phyloP scores from a whole-genome alignment of 208 protist species.

The Phytomonas sp. region DNA sequence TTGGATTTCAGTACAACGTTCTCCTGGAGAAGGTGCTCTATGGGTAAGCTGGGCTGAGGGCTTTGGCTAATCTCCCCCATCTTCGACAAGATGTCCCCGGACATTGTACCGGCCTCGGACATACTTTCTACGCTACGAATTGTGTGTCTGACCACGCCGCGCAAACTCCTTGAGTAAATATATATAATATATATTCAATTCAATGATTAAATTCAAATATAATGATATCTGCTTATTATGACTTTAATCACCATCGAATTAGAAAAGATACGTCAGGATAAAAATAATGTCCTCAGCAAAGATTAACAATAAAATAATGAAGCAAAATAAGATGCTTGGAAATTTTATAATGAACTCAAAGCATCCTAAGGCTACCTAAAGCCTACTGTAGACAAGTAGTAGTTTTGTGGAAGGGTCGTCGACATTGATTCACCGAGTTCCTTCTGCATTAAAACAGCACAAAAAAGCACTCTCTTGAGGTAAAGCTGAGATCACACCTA shows the following conservation, averaged over 20 bases:
- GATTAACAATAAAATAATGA: not conserved
- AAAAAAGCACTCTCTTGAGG: not conserved
- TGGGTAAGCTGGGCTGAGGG: not conserved
- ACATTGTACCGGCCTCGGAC: not conserved
- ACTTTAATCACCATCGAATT: too few relatives aligned
- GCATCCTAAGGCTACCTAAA: not conserved
- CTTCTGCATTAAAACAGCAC: not conserved
- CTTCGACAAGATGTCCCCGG: not conserved
- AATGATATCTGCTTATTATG: not conserved
- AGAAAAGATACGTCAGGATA: too few relatives aligned
- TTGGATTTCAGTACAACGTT: constrained; percentile 8
- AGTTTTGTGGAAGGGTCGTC: too few relatives aligned
- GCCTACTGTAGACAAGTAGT: not conserved
- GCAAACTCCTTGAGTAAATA: not conserved
- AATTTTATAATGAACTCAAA: not conserved
- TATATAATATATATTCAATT: not conserved
- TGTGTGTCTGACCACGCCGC: not conserved
- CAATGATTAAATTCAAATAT: not conserved
- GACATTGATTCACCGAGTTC: not conserved
- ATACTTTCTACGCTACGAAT: not conserved
- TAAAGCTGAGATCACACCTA: not conserved
- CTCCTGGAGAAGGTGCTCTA: constrained; percentile 4
- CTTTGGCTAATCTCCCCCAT: not conserved
- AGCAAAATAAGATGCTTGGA: not conserved
- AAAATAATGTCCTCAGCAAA: not conserved